Evolutionary conservation across 176 grass and related monocot genomes (phyloP), one percentile per base, ranked within the genome.

Genomic region (Calamus simplicifolius): DNA sequence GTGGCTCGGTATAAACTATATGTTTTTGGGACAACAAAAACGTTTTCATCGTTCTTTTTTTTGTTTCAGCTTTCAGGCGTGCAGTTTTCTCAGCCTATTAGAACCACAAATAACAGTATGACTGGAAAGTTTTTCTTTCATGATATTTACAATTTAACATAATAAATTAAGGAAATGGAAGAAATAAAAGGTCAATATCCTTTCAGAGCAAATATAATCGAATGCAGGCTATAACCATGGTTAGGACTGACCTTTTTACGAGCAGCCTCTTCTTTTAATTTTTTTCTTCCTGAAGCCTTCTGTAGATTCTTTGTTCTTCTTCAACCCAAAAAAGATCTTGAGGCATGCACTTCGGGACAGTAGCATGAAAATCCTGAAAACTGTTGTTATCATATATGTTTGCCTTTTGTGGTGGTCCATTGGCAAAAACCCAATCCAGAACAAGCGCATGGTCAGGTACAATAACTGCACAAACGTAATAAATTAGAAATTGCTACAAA

Each of bases 11-110:
- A 52, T 91, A 97, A 28, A 97, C 93, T 1, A 91, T 85, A 63
- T 91, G 92, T 68, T 88, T 97, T 48, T 97, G 92, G n/a, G 87
- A 97, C 50, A 97, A 66, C 63, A 97, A 62, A 75, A 97, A 97
- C 3, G 12, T 49, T 69, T 78, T 87, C 81, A 97, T 85, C 26
- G 93, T 83, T 51, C 75, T 86, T 57, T 91, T 78, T 68, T 97
- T 97, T 69, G 72, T 85, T 57, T 81, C 81, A 57, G 87, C 75
- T 74, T 88, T 97, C 78, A 88, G 70, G 63, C 71, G 80, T 60
- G 72, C 87, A 58, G 64, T 78, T 65, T 48, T 85, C 52, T 88
- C 87, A 70, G 72, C 73, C 93, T 97, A 69, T 53, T 18, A 62
- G 56, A 74, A 66, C 57, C 53, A 83, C 21, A 62, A 73, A 72